Conservation (phyloP, 2,329 filamentous ascomycete species). For the Sclerotinia borealis region DNA sequence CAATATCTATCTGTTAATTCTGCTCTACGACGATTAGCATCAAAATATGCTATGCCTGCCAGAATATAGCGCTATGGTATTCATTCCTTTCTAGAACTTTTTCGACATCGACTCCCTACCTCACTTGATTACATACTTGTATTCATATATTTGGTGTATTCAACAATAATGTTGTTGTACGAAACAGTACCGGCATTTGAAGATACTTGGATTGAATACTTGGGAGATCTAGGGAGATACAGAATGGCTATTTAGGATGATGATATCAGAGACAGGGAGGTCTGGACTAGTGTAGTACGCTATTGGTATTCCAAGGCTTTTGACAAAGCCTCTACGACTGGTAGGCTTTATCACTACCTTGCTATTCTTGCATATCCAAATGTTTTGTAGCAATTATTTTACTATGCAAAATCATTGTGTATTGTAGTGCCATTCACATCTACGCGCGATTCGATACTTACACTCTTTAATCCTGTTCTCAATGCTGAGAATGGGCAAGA, state of each 20-base stretch:
- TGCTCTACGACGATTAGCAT: conserved; percentile 61
- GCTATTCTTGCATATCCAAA: conserved; percentile 71
- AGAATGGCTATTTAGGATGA: conserved; percentile 86
- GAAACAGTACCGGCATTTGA: conserved; percentile 79
- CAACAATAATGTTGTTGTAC: conserved; percentile 79
- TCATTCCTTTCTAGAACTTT: too few relatives aligned
- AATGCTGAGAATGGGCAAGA: too few relatives aligned
- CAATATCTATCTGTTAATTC: conserved; percentile 76
- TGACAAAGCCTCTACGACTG: conserved; percentile 67
- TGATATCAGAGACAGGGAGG: conserved; percentile 63
- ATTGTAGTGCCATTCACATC: conserved; percentile 51
- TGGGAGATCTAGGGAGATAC: conserved; percentile 80
- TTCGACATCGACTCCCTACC: conserved; percentile 64
- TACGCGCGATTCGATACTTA: conserved; percentile 59
- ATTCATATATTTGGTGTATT: conserved; percentile 88
- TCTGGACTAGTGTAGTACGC: conserved; percentile 73
- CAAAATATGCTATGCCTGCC: conserved; percentile 85
- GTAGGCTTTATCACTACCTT: conserved; percentile 80
- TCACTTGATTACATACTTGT: conserved; percentile 84
- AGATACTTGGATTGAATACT: conserved; percentile 81
- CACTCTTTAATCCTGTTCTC: too few relatives aligned
- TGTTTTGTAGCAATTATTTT: conserved; percentile 64
- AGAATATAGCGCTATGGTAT: conserved; percentile 93
- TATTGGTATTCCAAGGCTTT: conserved; percentile 67
- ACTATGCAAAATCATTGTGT: conserved; percentile 64